Evolutionary conservation across 2,329 filamentous ascomycete genomes (phyloP).

Genomic region (Microascus cirrosus): DNA sequence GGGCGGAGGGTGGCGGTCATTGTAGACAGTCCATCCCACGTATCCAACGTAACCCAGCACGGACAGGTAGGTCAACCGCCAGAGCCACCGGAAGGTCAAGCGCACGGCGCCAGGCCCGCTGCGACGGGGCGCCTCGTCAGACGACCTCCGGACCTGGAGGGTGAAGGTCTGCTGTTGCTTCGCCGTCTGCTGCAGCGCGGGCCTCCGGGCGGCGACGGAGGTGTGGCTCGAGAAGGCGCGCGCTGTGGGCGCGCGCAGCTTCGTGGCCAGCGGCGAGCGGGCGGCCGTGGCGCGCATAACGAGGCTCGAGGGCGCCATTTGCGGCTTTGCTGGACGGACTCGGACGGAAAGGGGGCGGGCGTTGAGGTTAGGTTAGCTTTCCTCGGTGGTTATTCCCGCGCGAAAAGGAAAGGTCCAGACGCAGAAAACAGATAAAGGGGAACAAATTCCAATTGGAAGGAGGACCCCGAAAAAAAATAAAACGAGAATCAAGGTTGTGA

Average conservation of each 20-base stretch:
- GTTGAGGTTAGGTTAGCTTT: neutral
- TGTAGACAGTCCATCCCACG: slow-evolving; percentile 71
- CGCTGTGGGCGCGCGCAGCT: neutral
- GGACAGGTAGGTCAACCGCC: slow-evolving; percentile 72
- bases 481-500: neutral
- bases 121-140: slow-evolving; percentile 35
- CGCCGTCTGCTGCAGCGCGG: slow-evolving; percentile 9
- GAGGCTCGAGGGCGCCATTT: slow-evolving; percentile 4
- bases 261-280: neutral
- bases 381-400: slow-evolving; percentile 2
- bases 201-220: slow-evolving; percentile 7
- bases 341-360: neutral
- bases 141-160: slow-evolving; percentile 20
- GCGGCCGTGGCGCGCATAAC: neutral
- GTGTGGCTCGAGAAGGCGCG: slow-evolving; percentile 13
- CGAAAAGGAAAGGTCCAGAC: slow-evolving; percentile 5
- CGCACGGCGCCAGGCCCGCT: slow-evolving; percentile 49
- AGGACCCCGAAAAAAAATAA: neutral
- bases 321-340: neutral
- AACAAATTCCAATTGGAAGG: neutral
- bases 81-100: slow-evolving; percentile 63
- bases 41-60: slow-evolving; percentile 58
- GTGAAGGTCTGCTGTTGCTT: slow-evolving; percentile 13
- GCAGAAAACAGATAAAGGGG: slow-evolving; percentile 2
- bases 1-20: slow-evolving; percentile 67